A percentile compares a stretch with the other conserved stretches of the same genome.
Evolutionary conservation across 2,329 filamentous ascomycete genomes (phyloP).

Genomic region (Phyllosticta citriasiana): DNA sequence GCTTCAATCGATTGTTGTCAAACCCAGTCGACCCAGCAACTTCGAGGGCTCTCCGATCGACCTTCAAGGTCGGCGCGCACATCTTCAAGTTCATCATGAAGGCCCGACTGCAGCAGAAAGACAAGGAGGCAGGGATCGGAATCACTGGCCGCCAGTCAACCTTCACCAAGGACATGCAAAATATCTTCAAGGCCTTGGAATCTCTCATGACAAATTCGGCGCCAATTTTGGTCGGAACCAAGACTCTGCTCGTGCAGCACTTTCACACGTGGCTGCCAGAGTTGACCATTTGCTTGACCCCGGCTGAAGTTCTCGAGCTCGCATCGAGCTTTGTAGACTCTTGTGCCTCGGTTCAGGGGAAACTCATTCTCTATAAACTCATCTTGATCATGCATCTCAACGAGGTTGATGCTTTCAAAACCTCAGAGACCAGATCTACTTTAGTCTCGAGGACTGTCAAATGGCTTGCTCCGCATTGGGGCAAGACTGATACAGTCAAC

Average conservation of each 20-base stretch:
- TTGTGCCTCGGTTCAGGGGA: constrained; percentile 77
- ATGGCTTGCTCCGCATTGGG: constrained; percentile 95
- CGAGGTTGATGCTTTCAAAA: constrained; percentile 67
- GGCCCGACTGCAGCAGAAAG: constrained; percentile 72
- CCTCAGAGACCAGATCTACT: constrained; percentile 63
- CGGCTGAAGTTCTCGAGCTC: constrained; percentile 80
- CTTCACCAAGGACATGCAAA: constrained; percentile 75
- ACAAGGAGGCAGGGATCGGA: constrained; percentile 79
- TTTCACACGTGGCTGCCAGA: constrained; percentile 98
- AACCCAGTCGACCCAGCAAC: constrained; percentile 75
- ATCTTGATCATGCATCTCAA: constrained; percentile 89
- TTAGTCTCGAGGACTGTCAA: constrained; percentile 72
- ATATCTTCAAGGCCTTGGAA: constrained; percentile 84
- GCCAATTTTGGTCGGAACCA: constrained; percentile 80
- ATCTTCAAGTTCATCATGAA: constrained; percentile 93
- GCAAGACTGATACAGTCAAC: constrained; percentile 58
- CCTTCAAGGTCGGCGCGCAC: constrained; percentile 89
- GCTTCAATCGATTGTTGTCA: constrained; percentile 72
- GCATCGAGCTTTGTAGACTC: constrained; percentile 92
- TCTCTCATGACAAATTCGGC: constrained; percentile 79
- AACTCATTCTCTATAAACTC: constrained; percentile 83
- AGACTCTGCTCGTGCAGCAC: constrained; percentile 90
- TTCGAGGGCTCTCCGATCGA: constrained; percentile 74
- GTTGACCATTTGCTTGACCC: constrained; percentile 62
- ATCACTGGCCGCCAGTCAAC: constrained; percentile 61